A percentile compares a stretch with the other conserved stretches of the same genome.
Conservation (phyloP, 768 basidiomycete genomes). For the Amanita subjunquillea region DNA sequence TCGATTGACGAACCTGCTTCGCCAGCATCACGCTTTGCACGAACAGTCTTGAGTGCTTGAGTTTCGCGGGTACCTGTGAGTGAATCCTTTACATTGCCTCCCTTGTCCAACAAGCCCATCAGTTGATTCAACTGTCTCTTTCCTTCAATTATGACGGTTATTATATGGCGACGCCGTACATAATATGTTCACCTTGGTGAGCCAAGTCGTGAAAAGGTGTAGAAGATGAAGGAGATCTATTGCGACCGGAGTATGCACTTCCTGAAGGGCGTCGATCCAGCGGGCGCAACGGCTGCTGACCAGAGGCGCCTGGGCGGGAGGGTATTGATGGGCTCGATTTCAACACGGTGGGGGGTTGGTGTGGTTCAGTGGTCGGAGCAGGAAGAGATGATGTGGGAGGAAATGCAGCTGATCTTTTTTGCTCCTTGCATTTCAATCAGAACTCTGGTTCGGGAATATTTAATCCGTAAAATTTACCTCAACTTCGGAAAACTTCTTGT, state of each 20-base stretch:
- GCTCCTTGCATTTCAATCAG: constrained; percentile 37
- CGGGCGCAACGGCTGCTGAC: constrained; percentile 67
- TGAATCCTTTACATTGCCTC: constrained; percentile 51
- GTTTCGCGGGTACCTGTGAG: constrained; percentile 47
- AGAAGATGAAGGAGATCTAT: constrained; percentile 74
- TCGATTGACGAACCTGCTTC: constrained; percentile 58
- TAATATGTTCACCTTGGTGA: constrained; percentile 48
- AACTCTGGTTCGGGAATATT: background rate
- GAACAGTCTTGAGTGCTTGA: constrained; percentile 62
- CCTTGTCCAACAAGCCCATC: constrained; percentile 78
- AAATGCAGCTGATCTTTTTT: constrained; percentile 40
- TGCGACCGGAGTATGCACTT: constrained; percentile 39
- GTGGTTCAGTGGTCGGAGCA: constrained; percentile 16
- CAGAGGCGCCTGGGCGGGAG: constrained; percentile 45
- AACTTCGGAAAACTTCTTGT: constrained; percentile 79
- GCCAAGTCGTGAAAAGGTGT: constrained; percentile 83
- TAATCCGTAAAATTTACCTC: constrained; percentile 42
- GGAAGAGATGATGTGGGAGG: constrained; percentile 22
- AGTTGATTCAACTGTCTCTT: constrained; percentile 83
- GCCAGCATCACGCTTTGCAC: constrained; percentile 82
- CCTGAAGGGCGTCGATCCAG: constrained; percentile 67
- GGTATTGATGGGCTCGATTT: constrained; percentile 37
- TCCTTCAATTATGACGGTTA: constrained; percentile 27
- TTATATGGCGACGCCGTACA: constrained; percentile 2
- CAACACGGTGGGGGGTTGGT: constrained; percentile 23